Base-by-base conservation (phyloP, 75 land plant genomes). In the Sequoiadendron giganteum region DNA sequence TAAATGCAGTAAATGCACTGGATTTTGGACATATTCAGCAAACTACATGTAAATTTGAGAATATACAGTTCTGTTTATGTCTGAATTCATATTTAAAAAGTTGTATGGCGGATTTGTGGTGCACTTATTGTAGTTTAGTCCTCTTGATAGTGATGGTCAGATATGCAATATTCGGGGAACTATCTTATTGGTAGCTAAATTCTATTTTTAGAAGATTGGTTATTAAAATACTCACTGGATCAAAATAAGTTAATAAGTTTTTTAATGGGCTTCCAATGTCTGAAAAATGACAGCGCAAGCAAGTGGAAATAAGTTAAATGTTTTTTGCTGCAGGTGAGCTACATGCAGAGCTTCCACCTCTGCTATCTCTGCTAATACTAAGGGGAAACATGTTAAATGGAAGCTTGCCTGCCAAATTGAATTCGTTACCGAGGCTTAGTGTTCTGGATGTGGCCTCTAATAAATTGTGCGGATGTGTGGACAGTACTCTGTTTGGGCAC, bases 401-500 rank as follows among this genome's bases (percentile, higher is more conserved):
- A 13, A 85, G 56, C 48, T 45, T 89, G 1, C 87, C 87, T 9
- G n/a, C 48, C 39, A 58, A 32, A 47, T 32, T 88, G 58, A 47
- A 39, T 34, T 61, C 78, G 58, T 30, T 86, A 56, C 36, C 75
- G 7, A 36, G 28, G 2, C 16, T 84, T 54, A 79, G 65, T 16
- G 90, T 88, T 19, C 90, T 90, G 30, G 91, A 90, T 79, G 58
- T 88, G 28, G 45, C 78, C 54, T 49, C 52, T 7, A 90, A 90
- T 72, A 75, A 39, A 0, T 70, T 90, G 86, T 11, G 38, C 28
- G 91, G 91, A 43, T 13, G 39, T 18, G 48, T 87, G 47, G 88
- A n/a, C 54, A 42, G n/a, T 85, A 45, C 58, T 30, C 86, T 87
- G 10, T 77, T 85, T 47, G 39, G 61, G 86, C 86, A 85, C 54